A percentile compares a stretch with the other conserved stretches of the same genome.
Evolutionary conservation across 306 rosid species (phyloP).

Genomic region (Vicia sativa): DNA sequence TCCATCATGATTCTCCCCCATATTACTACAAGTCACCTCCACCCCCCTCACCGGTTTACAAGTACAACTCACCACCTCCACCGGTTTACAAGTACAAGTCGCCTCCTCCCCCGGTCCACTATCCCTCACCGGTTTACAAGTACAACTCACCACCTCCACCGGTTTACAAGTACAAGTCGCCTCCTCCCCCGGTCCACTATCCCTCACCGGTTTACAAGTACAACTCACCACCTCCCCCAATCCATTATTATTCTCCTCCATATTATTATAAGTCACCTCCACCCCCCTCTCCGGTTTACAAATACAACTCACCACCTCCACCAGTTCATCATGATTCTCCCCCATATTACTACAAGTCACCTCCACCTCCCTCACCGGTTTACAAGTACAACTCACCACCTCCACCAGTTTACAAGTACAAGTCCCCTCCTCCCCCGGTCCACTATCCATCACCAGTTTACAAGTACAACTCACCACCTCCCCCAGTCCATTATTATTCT

Average conservation of each 20-base stretch:
- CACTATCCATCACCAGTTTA: background rate
- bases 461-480: background rate
- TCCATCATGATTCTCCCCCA: no score
- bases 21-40: background rate
- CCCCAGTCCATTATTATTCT: background rate
- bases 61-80: no score
- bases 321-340: background rate
- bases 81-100: no score
- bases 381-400: slow-evolving; percentile 3
- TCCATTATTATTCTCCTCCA: background rate
- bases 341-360: background rate
- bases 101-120: no score
- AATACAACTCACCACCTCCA: background rate
- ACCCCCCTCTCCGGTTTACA: background rate
- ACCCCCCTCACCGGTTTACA: no score
- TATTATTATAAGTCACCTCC: background rate
- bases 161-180: background rate
- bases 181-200: background rate
- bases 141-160: slow-evolving; percentile 19
- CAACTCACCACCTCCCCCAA: background rate
- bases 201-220: background rate
- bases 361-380: background rate
- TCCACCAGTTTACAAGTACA: background rate
- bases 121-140: no score
- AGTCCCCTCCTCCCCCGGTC: background rate